Evolutionary conservation across 2,329 filamentous ascomycete genomes (phyloP).

Genomic region (Septoria petroselini): DNA sequence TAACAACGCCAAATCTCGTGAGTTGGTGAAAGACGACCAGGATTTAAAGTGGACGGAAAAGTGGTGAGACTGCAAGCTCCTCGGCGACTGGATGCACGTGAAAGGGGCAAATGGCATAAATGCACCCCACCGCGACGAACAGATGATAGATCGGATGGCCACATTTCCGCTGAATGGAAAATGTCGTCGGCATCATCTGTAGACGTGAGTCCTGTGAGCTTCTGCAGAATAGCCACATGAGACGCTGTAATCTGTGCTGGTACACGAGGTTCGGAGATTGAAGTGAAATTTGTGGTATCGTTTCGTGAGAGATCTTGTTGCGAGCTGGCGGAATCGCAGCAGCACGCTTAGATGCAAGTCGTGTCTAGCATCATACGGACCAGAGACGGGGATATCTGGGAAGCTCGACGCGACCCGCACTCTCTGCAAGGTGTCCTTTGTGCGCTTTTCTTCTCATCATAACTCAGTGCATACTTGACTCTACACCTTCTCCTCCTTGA

Average conservation of each 20-base stretch:
- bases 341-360: slow-evolving; percentile 17
- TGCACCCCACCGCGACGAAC: no score
- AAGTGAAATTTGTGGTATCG: slow-evolving; percentile 11
- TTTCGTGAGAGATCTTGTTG: slow-evolving; percentile 6
- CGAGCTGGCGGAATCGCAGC: slow-evolving; percentile 4
- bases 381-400: slow-evolving; percentile 4
- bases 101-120: no score
- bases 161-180: no score
- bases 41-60: no score
- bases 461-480: slow-evolving; percentile 1
- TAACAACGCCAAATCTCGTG: slow-evolving; percentile 10
- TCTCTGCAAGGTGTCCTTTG: slow-evolving; percentile 14
- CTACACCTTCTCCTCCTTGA: slow-evolving; percentile 89
- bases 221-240: no score
- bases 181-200: no score
- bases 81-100: no score
- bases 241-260: no score
- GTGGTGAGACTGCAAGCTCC: no score
- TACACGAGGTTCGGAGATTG: neutral
- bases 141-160: no score
- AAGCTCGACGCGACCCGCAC: neutral
- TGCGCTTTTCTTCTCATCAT: slow-evolving; percentile 4
- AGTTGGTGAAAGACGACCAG: no score
- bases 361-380: slow-evolving; percentile 21
- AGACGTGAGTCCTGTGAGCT: no score